A percentile compares a stretch with the other conserved stretches of the same genome.
Conservation (phyloP, 768 basidiomycete genomes). For the Russula virescens region DNA sequence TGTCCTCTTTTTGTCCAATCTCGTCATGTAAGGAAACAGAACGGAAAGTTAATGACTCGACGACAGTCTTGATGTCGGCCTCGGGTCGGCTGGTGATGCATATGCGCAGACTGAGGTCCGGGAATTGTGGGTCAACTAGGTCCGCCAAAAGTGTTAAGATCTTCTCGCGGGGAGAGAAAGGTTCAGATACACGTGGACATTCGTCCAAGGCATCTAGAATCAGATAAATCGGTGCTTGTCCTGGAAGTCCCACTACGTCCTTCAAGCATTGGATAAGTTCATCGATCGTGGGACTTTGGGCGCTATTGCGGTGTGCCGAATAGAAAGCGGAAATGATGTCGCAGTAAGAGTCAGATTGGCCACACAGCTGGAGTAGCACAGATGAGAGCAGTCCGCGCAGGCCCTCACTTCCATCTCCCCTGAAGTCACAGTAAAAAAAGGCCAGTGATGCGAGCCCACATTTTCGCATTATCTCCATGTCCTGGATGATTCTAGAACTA, state of each 20-base stretch:
- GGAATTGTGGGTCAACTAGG: not conserved
- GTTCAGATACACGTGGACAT: not conserved
- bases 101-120: not conserved
- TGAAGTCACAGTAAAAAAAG: not conserved
- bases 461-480: not conserved
- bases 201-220: not conserved
- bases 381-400: not conserved
- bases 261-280: not conserved
- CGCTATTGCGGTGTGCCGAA: not conserved
- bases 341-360: not conserved
- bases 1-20: not conserved
- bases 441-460: not conserved
- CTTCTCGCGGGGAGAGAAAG: too few relatives aligned
- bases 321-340: not conserved
- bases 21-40: not conserved
- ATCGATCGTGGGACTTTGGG: not conserved
- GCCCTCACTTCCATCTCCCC: not conserved
- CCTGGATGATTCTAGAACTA: not conserved
- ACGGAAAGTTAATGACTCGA: not conserved
- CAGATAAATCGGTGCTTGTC: not conserved
- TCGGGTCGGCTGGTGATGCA: not conserved
- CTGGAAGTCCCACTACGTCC: not conserved
- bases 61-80: not conserved
- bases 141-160: not conserved
- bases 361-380: not conserved